phyloP scores from a whole-genome alignment of 2,329 filamentous ascomycete genomes.

The Triangularia verruculosa region DNA sequence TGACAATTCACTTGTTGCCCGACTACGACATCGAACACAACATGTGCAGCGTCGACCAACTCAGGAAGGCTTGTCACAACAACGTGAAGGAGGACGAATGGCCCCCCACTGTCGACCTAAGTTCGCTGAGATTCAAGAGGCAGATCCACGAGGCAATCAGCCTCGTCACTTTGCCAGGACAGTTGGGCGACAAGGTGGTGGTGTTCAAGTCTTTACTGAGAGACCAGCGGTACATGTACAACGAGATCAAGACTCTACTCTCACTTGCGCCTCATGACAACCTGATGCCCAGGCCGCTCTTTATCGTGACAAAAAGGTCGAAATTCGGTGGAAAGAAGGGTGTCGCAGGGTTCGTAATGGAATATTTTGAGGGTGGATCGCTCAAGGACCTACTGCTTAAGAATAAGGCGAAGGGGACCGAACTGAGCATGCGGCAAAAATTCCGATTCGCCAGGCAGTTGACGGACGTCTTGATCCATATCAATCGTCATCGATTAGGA shows the following conservation, averaged over 20 bases:
- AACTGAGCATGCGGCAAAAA: conserved; percentile 10
- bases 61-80: conserved; percentile 21
- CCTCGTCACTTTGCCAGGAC: conserved; percentile 15
- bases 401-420: neutral
- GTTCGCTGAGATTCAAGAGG: conserved; percentile 15
- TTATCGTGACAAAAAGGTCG: conserved; percentile 22
- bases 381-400: conserved; percentile 18
- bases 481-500: conserved; percentile 14
- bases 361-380: conserved; percentile 23
- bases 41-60: conserved; percentile 19
- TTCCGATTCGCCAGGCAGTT: conserved; percentile 26
- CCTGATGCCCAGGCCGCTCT: conserved; percentile 17
- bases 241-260: conserved; percentile 28
- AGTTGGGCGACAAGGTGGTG: neutral
- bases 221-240: conserved; percentile 28
- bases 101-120: conserved; percentile 21
- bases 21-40: conserved; percentile 26
- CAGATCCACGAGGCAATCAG: conserved; percentile 29
- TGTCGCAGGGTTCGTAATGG: conserved; percentile 26
- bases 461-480: conserved; percentile 23
- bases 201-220: conserved; percentile 26
- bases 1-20: conserved; percentile 18
- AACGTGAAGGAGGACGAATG: conserved; percentile 1
- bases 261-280: conserved; percentile 20
- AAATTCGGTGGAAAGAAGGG: conserved; percentile 24